These are phyloP conservation scores for Fusarium bulbicola DNA, from an alignment of 2,329 filamentous ascomycete species.

Conservation along the genomic window DNA sequence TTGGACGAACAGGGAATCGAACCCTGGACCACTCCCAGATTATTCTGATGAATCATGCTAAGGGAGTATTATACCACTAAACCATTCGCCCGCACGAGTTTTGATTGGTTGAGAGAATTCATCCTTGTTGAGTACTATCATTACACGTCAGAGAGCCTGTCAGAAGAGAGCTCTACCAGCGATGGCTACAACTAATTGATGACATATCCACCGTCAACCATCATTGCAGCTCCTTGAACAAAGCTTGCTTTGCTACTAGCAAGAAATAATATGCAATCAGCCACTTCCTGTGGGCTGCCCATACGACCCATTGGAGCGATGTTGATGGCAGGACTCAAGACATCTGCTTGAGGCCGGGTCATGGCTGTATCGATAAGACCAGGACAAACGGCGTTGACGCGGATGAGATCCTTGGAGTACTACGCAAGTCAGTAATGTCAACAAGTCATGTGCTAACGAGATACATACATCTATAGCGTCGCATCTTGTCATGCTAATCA, in stretches of 20 bases:
- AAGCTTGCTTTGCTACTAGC: slow-evolving; percentile 60
- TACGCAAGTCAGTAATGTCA: slow-evolving; percentile 42
- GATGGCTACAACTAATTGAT: slow-evolving; percentile 49
- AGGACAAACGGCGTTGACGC: slow-evolving; percentile 69
- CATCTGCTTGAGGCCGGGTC: slow-evolving; percentile 48
- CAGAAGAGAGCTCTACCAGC: not conserved
- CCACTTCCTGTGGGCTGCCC: slow-evolving; percentile 59
- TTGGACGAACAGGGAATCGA: slow-evolving; percentile 12
- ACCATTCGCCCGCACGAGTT: slow-evolving; percentile 5
- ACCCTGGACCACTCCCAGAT: slow-evolving; percentile 9
- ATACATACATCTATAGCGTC: slow-evolving; percentile 36
- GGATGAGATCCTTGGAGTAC: slow-evolving; percentile 55
- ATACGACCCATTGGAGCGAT: slow-evolving; percentile 62
- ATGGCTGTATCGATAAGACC: slow-evolving; percentile 67
- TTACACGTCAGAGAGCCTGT: accelerated
- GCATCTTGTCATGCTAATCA: slow-evolving; percentile 67
- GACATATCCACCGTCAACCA: slow-evolving; percentile 63
- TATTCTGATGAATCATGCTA: not conserved
- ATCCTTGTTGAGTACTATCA: accelerated
- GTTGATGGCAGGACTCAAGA: not conserved
- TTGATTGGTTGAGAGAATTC: not conserved
- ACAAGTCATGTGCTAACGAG: accelerated
- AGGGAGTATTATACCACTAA: slow-evolving; percentile 21
- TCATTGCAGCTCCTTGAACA: slow-evolving; percentile 60
- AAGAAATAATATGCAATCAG: slow-evolving; percentile 59